phyloP scores from a whole-genome alignment of 306 rosid species.

The Rosa multiflora region DNA sequence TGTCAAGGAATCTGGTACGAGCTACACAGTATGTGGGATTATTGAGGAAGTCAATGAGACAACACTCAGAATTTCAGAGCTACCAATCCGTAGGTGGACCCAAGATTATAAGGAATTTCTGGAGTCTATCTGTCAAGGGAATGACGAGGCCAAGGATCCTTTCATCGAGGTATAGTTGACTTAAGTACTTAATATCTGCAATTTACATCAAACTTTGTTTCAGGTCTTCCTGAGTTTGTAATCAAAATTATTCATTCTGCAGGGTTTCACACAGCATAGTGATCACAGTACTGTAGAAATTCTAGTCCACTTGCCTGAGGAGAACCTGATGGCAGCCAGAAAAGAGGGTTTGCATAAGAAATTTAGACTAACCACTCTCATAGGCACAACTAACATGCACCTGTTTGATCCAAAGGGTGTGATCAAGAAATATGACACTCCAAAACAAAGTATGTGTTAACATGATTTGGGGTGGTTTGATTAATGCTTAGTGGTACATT shows the following conservation, averaged over 20 bases:
- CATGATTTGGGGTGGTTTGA: not conserved
- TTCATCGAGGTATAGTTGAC: slow-evolving; percentile 60
- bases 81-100: slow-evolving; percentile 90
- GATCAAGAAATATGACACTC: slow-evolving; percentile 76
- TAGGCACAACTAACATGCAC: slow-evolving; percentile 88
- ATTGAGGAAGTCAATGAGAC: slow-evolving; percentile 62
- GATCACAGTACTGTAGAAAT: no score
- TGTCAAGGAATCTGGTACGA: slow-evolving; percentile 54
- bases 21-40: slow-evolving; percentile 58
- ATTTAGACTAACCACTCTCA: slow-evolving; percentile 55
- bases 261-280: no score
- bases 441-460: slow-evolving; percentile 68
- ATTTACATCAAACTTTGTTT: no score
- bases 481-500: not conserved
- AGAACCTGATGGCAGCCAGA: no score
- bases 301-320: no score
- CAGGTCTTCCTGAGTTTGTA: no score
- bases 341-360: slow-evolving; percentile 85
- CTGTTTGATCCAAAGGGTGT: slow-evolving; percentile 76
- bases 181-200: not conserved
- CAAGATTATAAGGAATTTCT: slow-evolving; percentile 89
- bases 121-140: slow-evolving; percentile 67
- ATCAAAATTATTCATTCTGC: no score
- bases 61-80: slow-evolving; percentile 62
- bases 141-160: slow-evolving; percentile 71